Conservation (phyloP, 2,329 filamentous ascomycete species). For the Scedosporium apiospermum region DNA sequence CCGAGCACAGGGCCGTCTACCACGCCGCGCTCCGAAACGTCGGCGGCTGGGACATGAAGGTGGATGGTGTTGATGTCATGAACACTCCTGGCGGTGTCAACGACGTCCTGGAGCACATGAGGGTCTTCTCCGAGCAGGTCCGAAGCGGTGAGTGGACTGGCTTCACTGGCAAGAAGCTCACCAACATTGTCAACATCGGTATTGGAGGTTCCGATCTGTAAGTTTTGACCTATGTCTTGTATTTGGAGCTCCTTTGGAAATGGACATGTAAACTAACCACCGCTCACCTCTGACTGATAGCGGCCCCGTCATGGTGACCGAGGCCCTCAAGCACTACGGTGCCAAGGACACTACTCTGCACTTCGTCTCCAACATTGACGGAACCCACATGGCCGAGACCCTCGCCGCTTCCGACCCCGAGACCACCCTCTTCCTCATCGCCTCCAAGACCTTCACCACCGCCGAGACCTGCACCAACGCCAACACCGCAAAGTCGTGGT, state of each 20-base stretch:
- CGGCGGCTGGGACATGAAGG: conserved; percentile 69
- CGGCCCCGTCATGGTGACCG: conserved; percentile 97
- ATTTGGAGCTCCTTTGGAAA: background rate
- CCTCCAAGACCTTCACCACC: conserved; percentile 98
- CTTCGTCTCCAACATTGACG: conserved; percentile 99
- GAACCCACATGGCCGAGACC: conserved; percentile 93
- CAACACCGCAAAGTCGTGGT: conserved; percentile 95
- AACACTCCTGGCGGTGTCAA: conserved; percentile 83
- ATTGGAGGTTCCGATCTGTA: conserved; percentile 98
- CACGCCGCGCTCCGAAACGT: conserved; percentile 91
- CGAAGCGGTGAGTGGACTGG: conserved; percentile 95
- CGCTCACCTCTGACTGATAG: conserved; percentile 30
- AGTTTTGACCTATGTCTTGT: conserved; percentile 26
- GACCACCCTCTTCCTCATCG: conserved; percentile 96
- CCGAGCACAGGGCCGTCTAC: conserved; percentile 91
- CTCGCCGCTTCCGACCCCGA: conserved; percentile 83
- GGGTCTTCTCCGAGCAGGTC: conserved; percentile 93
- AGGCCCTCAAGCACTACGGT: conserved; percentile 92
- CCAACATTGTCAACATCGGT: conserved; percentile 93
- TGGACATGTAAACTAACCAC: conserved; percentile 14
- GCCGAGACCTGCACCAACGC: conserved; percentile 96
- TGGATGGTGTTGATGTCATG: conserved; percentile 88
- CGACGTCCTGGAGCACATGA: conserved; percentile 89
- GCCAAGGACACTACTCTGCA: conserved; percentile 79
- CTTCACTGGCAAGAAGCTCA: conserved; percentile 93